Evolutionary conservation across 371 early-diverging fungal genomes (phyloP).

Genomic region (Lichtheimia ramosa): DNA sequence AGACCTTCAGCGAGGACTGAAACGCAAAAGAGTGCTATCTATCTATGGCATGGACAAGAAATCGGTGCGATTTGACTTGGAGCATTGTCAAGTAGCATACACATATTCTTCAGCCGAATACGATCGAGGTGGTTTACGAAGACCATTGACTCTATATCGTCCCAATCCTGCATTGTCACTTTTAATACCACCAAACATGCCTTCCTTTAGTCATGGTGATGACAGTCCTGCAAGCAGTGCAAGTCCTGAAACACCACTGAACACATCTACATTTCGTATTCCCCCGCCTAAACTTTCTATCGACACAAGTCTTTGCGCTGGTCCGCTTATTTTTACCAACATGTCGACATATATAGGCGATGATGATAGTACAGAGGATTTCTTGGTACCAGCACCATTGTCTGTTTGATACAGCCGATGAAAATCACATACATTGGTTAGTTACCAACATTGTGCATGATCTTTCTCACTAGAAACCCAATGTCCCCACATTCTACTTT

Average conservation of each 20-base stretch:
- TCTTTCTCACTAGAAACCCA: too few relatives aligned
- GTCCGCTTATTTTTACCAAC: neutral
- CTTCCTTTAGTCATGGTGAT: neutral
- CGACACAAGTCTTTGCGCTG: constrained; percentile 1
- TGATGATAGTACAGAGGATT: neutral
- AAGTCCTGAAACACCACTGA: neutral
- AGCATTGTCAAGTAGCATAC: neutral
- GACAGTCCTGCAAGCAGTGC: neutral
- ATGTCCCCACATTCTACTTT: too few relatives aligned
- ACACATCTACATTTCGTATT: too few relatives aligned
- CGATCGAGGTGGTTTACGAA: neutral
- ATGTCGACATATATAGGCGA: neutral
- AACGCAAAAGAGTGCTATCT: too few relatives aligned
- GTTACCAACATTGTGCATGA: too few relatives aligned
- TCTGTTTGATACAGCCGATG: too few relatives aligned
- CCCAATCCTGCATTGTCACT: too few relatives aligned
- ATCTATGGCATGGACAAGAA: neutral
- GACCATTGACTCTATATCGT: too few relatives aligned
- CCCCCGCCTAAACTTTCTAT: neutral
- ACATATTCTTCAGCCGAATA: neutral
- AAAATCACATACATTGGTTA: too few relatives aligned
- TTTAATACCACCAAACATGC: too few relatives aligned
- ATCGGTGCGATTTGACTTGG: neutral
- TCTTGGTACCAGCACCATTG: neutral
- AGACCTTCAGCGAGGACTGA: too few relatives aligned